Evolutionary conservation across 2,329 filamentous ascomycete genomes (phyloP).

Genomic region (Thelonectria blattea): DNA sequence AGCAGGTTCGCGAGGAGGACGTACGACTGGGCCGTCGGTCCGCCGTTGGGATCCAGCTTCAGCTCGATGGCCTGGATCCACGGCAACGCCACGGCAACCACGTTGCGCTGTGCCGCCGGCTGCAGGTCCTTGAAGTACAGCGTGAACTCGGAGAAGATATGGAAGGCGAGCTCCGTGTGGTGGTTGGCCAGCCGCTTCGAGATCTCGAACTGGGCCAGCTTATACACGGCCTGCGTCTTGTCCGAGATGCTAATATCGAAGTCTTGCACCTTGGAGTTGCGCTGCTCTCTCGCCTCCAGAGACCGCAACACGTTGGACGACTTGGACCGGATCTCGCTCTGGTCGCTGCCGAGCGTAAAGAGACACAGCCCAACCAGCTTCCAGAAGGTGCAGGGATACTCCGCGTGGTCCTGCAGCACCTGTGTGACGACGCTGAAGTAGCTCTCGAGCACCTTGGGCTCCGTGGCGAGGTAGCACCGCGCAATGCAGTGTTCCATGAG

Average conservation of each 20-base stretch:
- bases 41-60: slow-evolving; percentile 88
- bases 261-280: slow-evolving; percentile 91
- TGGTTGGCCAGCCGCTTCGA: slow-evolving; percentile 89
- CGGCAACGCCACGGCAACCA: slow-evolving; percentile 91
- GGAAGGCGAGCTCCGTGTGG: slow-evolving; percentile 87
- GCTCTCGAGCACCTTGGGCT: slow-evolving; percentile 84
- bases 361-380: slow-evolving; percentile 86
- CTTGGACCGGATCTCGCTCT: slow-evolving; percentile 86
- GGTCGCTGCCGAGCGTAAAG: slow-evolving; percentile 91
- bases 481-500: slow-evolving; percentile 89
- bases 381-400: slow-evolving; percentile 88
- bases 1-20: slow-evolving; percentile 94
- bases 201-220: slow-evolving; percentile 95
- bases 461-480: slow-evolving; percentile 84
- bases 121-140: slow-evolving; percentile 89
- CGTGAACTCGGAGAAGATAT: slow-evolving; percentile 95
- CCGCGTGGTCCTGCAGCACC: slow-evolving; percentile 81
- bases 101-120: slow-evolving; percentile 84
- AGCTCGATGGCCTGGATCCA: slow-evolving; percentile 97
- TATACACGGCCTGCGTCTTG: slow-evolving; percentile 98
- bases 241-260: slow-evolving; percentile 98
- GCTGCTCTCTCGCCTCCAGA: slow-evolving; percentile 77
- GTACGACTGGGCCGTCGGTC: slow-evolving; percentile 89
- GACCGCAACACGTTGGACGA: slow-evolving; percentile 81
- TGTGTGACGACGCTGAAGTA: slow-evolving; percentile 94